Percentiles rank a stretch among this genome's conserved stretches.
Evolutionary conservation across 345 rosid genomes (phyloP).

Genomic region (Brassica nigra): DNA sequence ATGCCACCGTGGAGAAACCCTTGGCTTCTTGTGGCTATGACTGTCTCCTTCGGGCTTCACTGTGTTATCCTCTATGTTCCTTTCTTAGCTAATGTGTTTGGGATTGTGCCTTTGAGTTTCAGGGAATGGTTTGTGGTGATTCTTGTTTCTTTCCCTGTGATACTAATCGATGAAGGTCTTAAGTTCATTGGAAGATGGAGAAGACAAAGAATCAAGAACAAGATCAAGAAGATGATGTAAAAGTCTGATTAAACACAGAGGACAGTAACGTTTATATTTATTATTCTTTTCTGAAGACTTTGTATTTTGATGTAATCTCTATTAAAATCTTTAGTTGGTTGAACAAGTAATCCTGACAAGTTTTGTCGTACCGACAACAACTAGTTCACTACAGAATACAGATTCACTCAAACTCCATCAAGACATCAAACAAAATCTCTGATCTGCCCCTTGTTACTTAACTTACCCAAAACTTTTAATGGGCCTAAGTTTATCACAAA

Average conservation of each 20-base stretch:
- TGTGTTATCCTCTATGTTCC: constrained; percentile 85
- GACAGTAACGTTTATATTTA: not conserved
- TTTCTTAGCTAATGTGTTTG: constrained; percentile 72
- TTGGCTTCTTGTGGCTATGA: constrained; percentile 89
- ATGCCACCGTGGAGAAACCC: constrained; percentile 96
- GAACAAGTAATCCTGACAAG: constrained; percentile 47
- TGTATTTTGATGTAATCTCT: constrained; percentile 1
- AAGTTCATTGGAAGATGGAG: constrained; percentile 60
- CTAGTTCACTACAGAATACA: constrained; percentile 48
- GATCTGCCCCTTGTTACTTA: constrained; percentile 51
- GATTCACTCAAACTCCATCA: constrained; percentile 67
- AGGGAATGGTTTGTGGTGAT: constrained; percentile 81
- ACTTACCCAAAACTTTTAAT: not conserved
- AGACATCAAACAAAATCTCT: constrained; percentile 51
- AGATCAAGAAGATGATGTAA: constrained; percentile 42
- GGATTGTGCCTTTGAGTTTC: constrained; percentile 71
- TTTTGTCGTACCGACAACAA: constrained; percentile 31
- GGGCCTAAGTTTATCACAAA: not conserved
- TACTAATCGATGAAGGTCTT: constrained; percentile 78
- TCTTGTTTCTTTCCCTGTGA: constrained; percentile 76
- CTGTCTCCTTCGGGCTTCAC: constrained; percentile 79
- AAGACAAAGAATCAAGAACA: constrained; percentile 39
- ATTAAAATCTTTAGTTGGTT: not conserved
- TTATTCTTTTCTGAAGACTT: constrained; percentile 21
- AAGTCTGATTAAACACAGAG: constrained; percentile 10